Evolutionary conservation across 805 yeast genomes (phyloP).

Genomic region (Candida bentonensis): DNA sequence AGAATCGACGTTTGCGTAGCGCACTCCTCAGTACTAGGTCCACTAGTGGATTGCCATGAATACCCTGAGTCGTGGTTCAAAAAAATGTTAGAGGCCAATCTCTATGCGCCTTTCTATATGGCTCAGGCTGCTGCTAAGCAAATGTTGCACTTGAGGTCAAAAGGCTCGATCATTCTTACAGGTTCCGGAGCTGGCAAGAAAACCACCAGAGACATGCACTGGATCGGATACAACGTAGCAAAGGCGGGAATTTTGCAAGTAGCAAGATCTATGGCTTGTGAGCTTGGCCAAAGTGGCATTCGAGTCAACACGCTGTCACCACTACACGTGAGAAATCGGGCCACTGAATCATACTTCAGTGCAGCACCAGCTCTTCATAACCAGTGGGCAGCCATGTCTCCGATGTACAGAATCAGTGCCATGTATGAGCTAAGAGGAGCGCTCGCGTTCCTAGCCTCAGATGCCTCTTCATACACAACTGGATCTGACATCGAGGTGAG

Average conservation of each 20-base stretch:
- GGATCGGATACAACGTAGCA: slow-evolving; percentile 62
- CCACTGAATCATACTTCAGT: slow-evolving; percentile 37
- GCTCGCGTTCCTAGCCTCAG: slow-evolving; percentile 44
- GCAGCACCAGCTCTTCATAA: slow-evolving; percentile 25
- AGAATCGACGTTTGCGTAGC: slow-evolving; percentile 50
- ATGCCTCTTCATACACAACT: slow-evolving; percentile 46
- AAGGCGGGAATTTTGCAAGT: slow-evolving; percentile 79
- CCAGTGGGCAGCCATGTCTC: slow-evolving; percentile 52
- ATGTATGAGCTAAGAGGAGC: slow-evolving; percentile 57
- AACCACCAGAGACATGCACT: slow-evolving; percentile 39
- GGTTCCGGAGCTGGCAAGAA: slow-evolving; percentile 71
- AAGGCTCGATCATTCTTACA: slow-evolving; percentile 58
- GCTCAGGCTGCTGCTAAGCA: slow-evolving; percentile 52
- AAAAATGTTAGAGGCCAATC: slow-evolving; percentile 51
- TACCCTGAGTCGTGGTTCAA: slow-evolving; percentile 47
- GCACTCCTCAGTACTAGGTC: slow-evolving; percentile 52
- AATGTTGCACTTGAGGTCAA: slow-evolving; percentile 44
- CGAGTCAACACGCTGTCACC: slow-evolving; percentile 62
- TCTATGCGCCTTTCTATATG: slow-evolving; percentile 58
- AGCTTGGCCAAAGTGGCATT: slow-evolving; percentile 67
- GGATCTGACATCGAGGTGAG: slow-evolving; percentile 55
- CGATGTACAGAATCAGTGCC: slow-evolving; percentile 55
- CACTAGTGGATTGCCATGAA: slow-evolving; percentile 33
- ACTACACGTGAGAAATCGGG: slow-evolving; percentile 57
- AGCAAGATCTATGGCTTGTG: slow-evolving; percentile 62